Conservation (phyloP, 495 filamentous ascomycete genomes). For the Neurospora intermedia region DNA sequence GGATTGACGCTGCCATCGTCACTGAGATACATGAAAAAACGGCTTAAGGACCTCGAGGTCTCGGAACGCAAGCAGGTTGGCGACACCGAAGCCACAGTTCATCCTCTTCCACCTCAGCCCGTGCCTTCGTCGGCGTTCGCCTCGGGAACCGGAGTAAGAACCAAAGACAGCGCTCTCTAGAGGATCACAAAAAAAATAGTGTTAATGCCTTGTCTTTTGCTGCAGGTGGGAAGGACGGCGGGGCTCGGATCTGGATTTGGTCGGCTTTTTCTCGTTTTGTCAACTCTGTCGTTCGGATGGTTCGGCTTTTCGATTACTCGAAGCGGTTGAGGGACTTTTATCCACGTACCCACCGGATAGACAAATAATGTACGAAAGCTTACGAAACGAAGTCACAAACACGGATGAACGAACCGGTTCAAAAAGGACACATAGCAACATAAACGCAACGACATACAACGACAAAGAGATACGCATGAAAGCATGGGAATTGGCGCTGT, state of each 20-base stretch:
- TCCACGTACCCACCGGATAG: not conserved
- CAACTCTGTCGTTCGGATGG: not conserved
- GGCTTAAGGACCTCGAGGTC: constrained; percentile 52
- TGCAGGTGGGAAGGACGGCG: not conserved
- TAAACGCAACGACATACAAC: not conserved
- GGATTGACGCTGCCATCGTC: constrained; percentile 64
- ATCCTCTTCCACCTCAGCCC: constrained; percentile 8
- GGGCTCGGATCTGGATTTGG: not conserved
- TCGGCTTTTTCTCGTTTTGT: not conserved
- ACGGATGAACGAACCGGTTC: not conserved
- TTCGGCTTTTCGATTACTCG: not conserved
- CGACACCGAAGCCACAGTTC: constrained; percentile 63
- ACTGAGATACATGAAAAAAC: constrained; percentile 45
- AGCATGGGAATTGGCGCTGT: not conserved
- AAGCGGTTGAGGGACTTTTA: not conserved
- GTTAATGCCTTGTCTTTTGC: not conserved
- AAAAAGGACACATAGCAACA: not conserved
- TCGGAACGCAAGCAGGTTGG: constrained; percentile 81
- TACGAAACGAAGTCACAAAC: not conserved
- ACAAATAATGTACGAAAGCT: not conserved
- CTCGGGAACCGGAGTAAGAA: not conserved
- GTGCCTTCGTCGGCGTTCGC: not conserved
- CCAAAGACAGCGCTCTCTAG: not conserved
- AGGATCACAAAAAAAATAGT: not conserved
- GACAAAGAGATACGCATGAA: not conserved